A percentile compares a stretch with the other conserved stretches of the same genome.
phyloP scores from a whole-genome alignment of 139 green algal genomes.

The Chlorokybus atmophyticus region DNA sequence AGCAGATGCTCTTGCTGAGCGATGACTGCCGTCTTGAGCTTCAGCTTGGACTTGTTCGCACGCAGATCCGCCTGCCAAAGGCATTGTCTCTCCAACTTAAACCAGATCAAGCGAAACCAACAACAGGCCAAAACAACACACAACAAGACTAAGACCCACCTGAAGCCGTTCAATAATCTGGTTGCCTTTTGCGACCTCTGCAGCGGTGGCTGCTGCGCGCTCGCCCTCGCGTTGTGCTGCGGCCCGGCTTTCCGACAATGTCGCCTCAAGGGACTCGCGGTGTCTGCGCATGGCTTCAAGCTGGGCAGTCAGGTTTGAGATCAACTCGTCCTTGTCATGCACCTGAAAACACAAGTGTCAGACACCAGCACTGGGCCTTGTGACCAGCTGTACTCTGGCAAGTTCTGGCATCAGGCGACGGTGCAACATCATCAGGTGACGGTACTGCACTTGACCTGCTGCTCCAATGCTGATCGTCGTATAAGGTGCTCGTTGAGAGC shows the following conservation, averaged over 20 bases:
- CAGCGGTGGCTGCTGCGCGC: conserved; percentile 13
- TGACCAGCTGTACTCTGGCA: too few relatives aligned
- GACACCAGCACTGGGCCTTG: too few relatives aligned
- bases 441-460: too few relatives aligned
- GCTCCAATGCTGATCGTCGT: not conserved
- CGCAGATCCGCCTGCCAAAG: not conserved
- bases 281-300: not conserved
- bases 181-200: conserved; percentile 62
- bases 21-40: conserved; percentile 58
- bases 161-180: conserved; percentile 61
- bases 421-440: too few relatives aligned
- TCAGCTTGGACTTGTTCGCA: conserved; percentile 46
- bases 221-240: conserved; percentile 5
- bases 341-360: not conserved
- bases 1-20: conserved; percentile 68
- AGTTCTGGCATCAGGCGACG: too few relatives aligned
- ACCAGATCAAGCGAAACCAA: too few relatives aligned
- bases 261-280: not conserved
- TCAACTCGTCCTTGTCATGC: not conserved
- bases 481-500: conserved; percentile 1
- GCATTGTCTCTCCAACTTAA: not conserved
- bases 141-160: conserved; percentile 31
- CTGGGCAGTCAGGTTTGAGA: not conserved
- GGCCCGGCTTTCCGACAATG: conserved; percentile 5
- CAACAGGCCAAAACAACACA: too few relatives aligned